These are phyloP conservation scores for Phytophthora citricola DNA, from an alignment of 352 stramenopile genomes.

Conservation along the genomic window DNA sequence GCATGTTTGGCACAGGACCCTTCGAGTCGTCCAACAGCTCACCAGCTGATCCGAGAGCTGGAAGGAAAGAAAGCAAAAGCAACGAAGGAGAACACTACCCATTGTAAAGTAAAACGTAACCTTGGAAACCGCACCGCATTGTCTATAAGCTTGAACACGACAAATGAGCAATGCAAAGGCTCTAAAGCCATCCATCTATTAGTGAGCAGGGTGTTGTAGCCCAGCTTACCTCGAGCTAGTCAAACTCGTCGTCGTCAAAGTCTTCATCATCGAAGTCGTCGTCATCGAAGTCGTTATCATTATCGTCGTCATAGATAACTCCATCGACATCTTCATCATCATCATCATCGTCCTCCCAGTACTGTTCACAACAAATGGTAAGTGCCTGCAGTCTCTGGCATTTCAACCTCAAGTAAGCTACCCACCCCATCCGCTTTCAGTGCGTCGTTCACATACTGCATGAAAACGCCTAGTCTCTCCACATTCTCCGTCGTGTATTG, in stretches of 20 bases:
- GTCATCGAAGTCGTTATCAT: conserved; percentile 43
- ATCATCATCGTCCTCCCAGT: conserved; percentile 45
- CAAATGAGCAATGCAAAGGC: conserved; percentile 13
- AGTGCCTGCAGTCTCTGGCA: background rate
- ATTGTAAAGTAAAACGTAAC: conserved; percentile 9
- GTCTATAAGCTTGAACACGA: background rate
- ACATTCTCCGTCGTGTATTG: conserved; percentile 46
- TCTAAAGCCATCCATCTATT: conserved; percentile 26
- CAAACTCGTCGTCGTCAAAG: conserved; percentile 34
- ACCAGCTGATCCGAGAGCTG: conserved; percentile 18
- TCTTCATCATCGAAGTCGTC: conserved; percentile 41
- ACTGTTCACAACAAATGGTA: conserved; percentile 16
- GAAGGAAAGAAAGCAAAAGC: conserved; percentile 1
- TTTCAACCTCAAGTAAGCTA: background rate
- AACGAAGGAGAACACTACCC: conserved; percentile 1
- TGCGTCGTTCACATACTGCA: conserved; percentile 65
- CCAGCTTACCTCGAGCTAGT: conserved; percentile 16
- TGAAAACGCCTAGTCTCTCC: conserved; percentile 59
- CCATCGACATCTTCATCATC: conserved; percentile 36
- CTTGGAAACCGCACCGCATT: no score
- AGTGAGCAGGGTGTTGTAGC: background rate
- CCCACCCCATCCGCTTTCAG: conserved; percentile 58
- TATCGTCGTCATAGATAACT: conserved; percentile 29
- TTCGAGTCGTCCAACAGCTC: conserved; percentile 9
- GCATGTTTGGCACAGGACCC: conserved; percentile 37